Base-by-base conservation (phyloP, 2,329 filamentous ascomycete species). In the Botrytis byssoidea region DNA sequence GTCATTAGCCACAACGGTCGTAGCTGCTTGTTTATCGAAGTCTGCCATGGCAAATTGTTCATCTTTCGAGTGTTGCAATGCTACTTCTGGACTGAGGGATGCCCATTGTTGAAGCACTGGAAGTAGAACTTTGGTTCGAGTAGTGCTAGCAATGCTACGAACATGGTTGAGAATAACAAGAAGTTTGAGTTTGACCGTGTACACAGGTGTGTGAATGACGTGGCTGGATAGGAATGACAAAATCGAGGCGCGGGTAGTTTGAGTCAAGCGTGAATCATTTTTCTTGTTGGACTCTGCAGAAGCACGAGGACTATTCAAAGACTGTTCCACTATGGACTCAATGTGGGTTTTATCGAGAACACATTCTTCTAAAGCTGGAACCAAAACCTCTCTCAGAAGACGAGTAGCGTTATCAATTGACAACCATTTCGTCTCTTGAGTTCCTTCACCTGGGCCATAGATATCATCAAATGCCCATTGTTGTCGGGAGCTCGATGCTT, bases 301-400 rank as follows among this genome's bases (percentile, higher is more conserved):
- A 64, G 83, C 83, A 32, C 82, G 80, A 29, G 81, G 79, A 71
- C 88, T 88, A 77, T 91, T 89, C 18, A 96, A 81, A 0, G 86
- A 83, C 46, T 85, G 86, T 74, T 88, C 86, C 8, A 97, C 81
- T 3, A 91, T 87, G 32, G 88, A 88, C 40, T 87, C 84, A 63
- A 97, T 86, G 75, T 96, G 91, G 42, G 87, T 88, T 6, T 89
- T 84, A 80, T 98, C 94, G 77, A 98, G 88, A 5, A 95, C 87
- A 79, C 92, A 97, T 82, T 98, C 96, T 82, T 98, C 95, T 16
- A 97, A 83, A 2, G 88, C 88, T 0, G 93, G 93, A 32, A 93
- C 82, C n/a, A 98, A 83, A 55, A 92, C 86, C 32, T 88, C 85
- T 32, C 89, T 86, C 0, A 96, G 80, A 32, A 97, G 82, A 74